Evolutionary conservation across 345 rosid genomes (phyloP), one percentile per base, ranked within the genome.

Genomic region (Microthlaspi erraticum): DNA sequence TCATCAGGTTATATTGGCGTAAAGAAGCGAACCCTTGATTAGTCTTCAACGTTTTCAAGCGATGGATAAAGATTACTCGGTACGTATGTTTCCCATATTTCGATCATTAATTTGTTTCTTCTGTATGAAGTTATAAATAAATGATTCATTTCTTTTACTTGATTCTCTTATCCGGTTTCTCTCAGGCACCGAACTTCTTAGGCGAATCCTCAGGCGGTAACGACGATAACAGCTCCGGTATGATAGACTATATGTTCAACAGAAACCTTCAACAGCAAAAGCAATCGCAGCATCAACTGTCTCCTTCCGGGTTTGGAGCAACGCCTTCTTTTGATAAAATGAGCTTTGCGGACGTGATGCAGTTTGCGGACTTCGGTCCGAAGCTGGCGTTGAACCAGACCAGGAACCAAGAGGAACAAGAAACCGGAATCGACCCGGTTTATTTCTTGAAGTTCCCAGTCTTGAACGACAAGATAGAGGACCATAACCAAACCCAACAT

Each of bases 271-370:
- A 78, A 66, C 83, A 70, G 34, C 78, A 77, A n/a, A 68, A 61
- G 54, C 74, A 76, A 45, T 77, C 70, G 1, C 81, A 66, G 11
- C 89, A 72, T 0, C 87, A 83, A n/a, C 80, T 80, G 14, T 75
- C 78, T 56, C 66, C 88, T 17, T 61, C 80, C 0, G 83, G 83
- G 51, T 81, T 84, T 51, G 73, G 64, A 57, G 41, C 80, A 33
- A 74, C 93, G 14, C 43, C 82, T 60, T 76, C 90, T 43, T 78
- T 88, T 4, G 98, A 92, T 41, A 88, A 83, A 65, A 61, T 87
- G 64, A 87, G 88, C 79, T 91, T 91, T 9, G 88, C 91, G 2
- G 97, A 91, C 61, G 92, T 88, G 71, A 90, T 91, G 98, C 97
- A 88, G 36, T 88, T 93, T 37, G 87, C 94, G 0, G 97, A 93